A percentile compares a stretch with the other conserved stretches of the same genome.
phyloP scores from a whole-genome alignment of 257 asterid species.

The Cynanchum wilfordii region DNA sequence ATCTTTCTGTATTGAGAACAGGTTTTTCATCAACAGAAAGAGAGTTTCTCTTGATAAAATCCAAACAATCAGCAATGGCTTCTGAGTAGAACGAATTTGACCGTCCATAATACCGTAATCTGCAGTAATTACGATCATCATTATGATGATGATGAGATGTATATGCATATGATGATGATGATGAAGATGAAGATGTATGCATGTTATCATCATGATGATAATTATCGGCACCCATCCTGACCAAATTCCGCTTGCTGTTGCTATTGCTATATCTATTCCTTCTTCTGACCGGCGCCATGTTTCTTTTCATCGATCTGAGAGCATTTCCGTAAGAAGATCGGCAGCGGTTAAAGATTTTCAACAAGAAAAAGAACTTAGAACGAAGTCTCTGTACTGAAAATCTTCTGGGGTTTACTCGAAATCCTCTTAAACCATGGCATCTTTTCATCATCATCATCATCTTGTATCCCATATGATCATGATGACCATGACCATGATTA shows the following conservation, averaged over 20 bases:
- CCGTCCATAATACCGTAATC: slow-evolving; percentile 25
- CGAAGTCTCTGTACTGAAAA: slow-evolving; percentile 38
- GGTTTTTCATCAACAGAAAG: slow-evolving; percentile 47
- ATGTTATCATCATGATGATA: too few species aligned
- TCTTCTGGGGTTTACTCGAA: slow-evolving; percentile 32
- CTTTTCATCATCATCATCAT: slow-evolving; percentile 27
- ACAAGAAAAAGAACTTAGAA: slow-evolving; percentile 27
- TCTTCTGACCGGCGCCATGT: neutral
- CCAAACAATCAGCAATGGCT: slow-evolving; percentile 58
- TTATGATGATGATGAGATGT: neutral
- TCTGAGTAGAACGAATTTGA: slow-evolving; percentile 54
- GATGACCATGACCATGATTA: neutral
- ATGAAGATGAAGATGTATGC: neutral
- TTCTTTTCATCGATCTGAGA: slow-evolving; percentile 18
- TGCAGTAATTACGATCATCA: neutral
- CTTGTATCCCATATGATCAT: slow-evolving; percentile 22
- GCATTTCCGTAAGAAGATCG: slow-evolving; percentile 26
- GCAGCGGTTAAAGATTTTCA: slow-evolving; percentile 24
- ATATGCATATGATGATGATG: too few species aligned
- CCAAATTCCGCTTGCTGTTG: slow-evolving; percentile 15
- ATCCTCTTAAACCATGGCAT: slow-evolving; percentile 33
- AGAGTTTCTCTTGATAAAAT: slow-evolving; percentile 52
- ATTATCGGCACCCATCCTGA: neutral
- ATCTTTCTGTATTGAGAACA: too few species aligned
- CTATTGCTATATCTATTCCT: slow-evolving; percentile 6